Conservation (phyloP, 441 rosid species). For the Metrosideros polymorpha region DNA sequence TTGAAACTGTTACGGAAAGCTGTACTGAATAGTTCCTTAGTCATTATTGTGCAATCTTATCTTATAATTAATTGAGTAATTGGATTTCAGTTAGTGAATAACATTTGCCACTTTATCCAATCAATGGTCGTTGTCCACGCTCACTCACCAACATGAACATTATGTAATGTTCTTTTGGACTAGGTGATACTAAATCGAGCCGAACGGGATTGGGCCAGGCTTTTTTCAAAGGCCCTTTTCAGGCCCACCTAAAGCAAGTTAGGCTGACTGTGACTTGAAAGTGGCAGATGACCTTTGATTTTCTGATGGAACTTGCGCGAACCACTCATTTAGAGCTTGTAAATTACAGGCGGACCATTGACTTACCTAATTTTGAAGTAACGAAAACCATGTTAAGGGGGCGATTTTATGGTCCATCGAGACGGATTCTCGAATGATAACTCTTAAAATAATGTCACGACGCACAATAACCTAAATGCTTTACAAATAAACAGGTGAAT, state of each 20-base stretch:
- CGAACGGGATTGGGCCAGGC: not conserved
- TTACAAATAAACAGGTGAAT: not conserved
- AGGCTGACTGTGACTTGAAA: no score
- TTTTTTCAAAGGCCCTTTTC: not conserved
- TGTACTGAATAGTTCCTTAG: not conserved
- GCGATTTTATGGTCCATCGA: not conserved
- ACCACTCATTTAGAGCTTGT: no score
- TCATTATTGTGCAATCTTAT: not conserved
- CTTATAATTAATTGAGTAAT: not conserved
- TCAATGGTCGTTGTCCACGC: not conserved
- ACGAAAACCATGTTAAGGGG: not conserved
- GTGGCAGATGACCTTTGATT: not conserved
- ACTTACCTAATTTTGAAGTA: not conserved
- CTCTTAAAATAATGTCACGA: rapidly evolving
- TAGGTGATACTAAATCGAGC: not conserved
- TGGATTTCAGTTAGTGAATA: rapidly evolving
- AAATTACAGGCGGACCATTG: not conserved
- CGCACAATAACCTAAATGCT: not conserved
- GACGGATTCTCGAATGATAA: not conserved
- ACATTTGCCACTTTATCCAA: not conserved
- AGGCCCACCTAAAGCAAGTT: not conserved
- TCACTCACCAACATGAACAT: not conserved
- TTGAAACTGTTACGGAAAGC: not conserved
- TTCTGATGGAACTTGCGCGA: not conserved
- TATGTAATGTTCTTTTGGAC: not conserved